phyloP scores from a whole-genome alignment of 2,329 filamentous ascomycete genomes.

The Pseudovirgaria hyperparasitica region DNA sequence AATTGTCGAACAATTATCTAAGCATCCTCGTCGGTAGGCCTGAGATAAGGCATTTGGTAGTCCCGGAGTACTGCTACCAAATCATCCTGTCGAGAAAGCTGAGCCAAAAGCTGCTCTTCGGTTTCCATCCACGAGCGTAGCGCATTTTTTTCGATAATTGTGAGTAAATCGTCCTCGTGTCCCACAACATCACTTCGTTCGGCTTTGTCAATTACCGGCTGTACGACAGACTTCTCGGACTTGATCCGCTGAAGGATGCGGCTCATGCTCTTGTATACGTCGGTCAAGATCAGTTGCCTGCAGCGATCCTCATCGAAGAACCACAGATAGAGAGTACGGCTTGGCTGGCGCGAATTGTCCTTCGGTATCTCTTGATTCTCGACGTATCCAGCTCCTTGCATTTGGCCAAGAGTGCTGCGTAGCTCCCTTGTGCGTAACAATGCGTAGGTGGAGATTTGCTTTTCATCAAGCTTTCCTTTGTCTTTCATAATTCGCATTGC shows the following conservation, averaged over 20 bases:
- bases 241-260: constrained; percentile 69
- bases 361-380: constrained; percentile 91
- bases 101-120: constrained; percentile 61
- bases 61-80: constrained; percentile 74
- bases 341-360: constrained; percentile 69
- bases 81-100: constrained; percentile 72
- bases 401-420: constrained; percentile 68
- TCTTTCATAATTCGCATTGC: constrained; percentile 71
- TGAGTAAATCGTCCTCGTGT: constrained; percentile 69
- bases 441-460: constrained; percentile 65
- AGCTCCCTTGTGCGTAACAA: constrained; percentile 79
- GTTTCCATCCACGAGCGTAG: constrained; percentile 50
- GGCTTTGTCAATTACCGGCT: constrained; percentile 64
- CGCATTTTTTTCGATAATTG: constrained; percentile 56
- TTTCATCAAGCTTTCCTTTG: constrained; percentile 91
- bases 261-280: constrained; percentile 81
- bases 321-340: constrained; percentile 81
- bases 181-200: constrained; percentile 78
- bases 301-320: constrained; percentile 72
- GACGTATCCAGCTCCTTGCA: constrained; percentile 76
- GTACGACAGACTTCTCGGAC: constrained; percentile 59
- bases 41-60: constrained; percentile 17
- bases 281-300: constrained; percentile 57
- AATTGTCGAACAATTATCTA: no score
- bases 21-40: no score